Evolutionary conservation across 176 grass and related monocot species (phyloP).

Genomic region (Bolboschoenus planiculmis): DNA sequence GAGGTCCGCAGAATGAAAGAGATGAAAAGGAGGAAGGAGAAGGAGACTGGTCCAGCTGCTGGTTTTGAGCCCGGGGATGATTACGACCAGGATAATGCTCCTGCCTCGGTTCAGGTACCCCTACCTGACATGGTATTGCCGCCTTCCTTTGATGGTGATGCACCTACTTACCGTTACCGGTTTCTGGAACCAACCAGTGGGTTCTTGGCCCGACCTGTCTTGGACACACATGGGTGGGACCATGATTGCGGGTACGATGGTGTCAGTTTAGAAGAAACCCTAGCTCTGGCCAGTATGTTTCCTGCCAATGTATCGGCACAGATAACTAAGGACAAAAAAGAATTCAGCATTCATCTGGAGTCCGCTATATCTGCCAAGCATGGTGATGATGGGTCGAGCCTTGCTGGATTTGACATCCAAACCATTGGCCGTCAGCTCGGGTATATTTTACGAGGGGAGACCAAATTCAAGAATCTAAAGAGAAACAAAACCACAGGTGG

Average conservation of each 20-base stretch:
- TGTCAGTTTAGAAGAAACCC: constrained; percentile 70
- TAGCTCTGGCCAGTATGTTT: constrained; percentile 56
- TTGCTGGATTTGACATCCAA: constrained; percentile 85
- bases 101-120: constrained; percentile 64
- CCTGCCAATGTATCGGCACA: constrained; percentile 59
- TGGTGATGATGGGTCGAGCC: constrained; percentile 71
- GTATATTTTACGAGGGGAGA: constrained; percentile 73
- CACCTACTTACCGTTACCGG: constrained; percentile 74
- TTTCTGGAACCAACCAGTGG: constrained; percentile 71
- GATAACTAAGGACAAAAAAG: constrained; percentile 95
- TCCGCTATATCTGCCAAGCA: constrained; percentile 87
- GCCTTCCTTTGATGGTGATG: constrained; percentile 80
- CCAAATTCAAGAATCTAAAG: constrained; percentile 87
- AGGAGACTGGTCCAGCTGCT: constrained; percentile 31
- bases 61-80: constrained; percentile 28
- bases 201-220: constrained; percentile 69
- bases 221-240: constrained; percentile 82
- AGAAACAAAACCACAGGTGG: constrained; percentile 88
- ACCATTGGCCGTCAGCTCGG: constrained; percentile 65
- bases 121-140: constrained; percentile 91
- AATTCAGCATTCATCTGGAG: constrained; percentile 91
- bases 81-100: constrained; percentile 68
- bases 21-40: constrained; percentile 77
- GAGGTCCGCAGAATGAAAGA: constrained; percentile 80
- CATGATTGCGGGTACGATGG: constrained; percentile 97